Evolutionary conservation across 208 protist genomes (phyloP).

Genomic region (Eutreptiella sp.): DNA sequence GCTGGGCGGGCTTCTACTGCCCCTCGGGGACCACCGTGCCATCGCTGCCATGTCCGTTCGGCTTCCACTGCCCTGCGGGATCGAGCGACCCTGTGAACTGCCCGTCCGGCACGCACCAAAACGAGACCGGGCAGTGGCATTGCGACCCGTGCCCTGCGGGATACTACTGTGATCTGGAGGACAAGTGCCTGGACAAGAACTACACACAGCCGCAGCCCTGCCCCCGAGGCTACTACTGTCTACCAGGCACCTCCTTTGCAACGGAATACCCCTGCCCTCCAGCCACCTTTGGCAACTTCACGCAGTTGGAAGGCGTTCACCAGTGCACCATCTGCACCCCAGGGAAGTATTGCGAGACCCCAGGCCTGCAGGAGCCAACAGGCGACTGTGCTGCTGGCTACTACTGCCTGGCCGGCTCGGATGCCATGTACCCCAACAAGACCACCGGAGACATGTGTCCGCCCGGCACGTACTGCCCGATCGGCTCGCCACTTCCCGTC

Average conservation of each 20-base stretch:
- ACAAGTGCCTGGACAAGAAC: background rate
- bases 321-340: slow-evolving; percentile 25
- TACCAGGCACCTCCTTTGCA: background rate
- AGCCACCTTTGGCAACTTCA: slow-evolving; percentile 35
- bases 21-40: slow-evolving; percentile 34
- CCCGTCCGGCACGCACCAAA: slow-evolving; percentile 26
- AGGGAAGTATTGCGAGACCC: slow-evolving; percentile 22
- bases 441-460: slow-evolving; percentile 40
- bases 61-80: slow-evolving; percentile 32
- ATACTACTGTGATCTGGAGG: slow-evolving; percentile 39
- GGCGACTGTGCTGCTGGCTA: slow-evolving; percentile 34
- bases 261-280: slow-evolving; percentile 27
- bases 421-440: slow-evolving; percentile 22
- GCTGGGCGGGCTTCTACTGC: slow-evolving; percentile 39
- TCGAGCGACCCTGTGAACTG: slow-evolving; percentile 25
- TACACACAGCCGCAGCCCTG: slow-evolving; percentile 9
- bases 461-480: slow-evolving; percentile 35
- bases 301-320: slow-evolving; percentile 4
- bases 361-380: slow-evolving; percentile 17
- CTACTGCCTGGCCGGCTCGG: slow-evolving; percentile 30
- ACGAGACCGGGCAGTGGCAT: background rate
- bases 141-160: slow-evolving; percentile 38
- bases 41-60: slow-evolving; percentile 29
- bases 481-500: slow-evolving; percentile 13
- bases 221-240: slow-evolving; percentile 36